Evolutionary conservation across 140 eudicot genomes (phyloP).

Genomic region (Oenanthe javanica): DNA sequence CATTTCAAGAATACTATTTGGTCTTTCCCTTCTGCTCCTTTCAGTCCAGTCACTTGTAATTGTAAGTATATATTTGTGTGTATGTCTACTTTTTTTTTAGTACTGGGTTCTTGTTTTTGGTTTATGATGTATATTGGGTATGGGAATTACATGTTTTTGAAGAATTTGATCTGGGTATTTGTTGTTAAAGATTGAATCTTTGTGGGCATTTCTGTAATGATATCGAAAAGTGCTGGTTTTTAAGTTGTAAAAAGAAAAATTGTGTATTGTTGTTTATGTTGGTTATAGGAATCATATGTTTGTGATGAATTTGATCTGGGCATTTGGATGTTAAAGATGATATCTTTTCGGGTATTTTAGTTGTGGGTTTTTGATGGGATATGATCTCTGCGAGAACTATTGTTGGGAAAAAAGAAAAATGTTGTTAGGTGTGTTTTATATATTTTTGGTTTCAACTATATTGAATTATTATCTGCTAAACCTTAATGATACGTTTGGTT

Average conservation of each 20-base stretch:
- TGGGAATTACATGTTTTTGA: too few species aligned
- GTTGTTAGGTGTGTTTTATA: too few species aligned
- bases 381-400: neutral
- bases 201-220: too few species aligned
- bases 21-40: conserved; percentile 96
- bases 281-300: neutral
- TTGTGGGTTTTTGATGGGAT: too few species aligned
- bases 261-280: too few species aligned
- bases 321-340: neutral
- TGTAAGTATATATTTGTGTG: conserved; percentile 31
- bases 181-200: neutral
- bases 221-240: too few species aligned
- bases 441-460: too few species aligned
- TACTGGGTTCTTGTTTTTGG: neutral
- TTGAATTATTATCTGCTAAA: too few species aligned
- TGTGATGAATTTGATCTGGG: neutral
- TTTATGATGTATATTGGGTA: too few species aligned
- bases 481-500: too few species aligned
- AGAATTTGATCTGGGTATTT: neutral
- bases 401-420: neutral
- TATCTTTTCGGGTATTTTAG: neutral
- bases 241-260: too few species aligned
- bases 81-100: neutral
- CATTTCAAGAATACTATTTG: conserved; percentile 57
- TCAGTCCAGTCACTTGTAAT: conserved; percentile 80